Conservation (phyloP, 108 stramenopile species). For the Hondaea fermentalgiana region DNA sequence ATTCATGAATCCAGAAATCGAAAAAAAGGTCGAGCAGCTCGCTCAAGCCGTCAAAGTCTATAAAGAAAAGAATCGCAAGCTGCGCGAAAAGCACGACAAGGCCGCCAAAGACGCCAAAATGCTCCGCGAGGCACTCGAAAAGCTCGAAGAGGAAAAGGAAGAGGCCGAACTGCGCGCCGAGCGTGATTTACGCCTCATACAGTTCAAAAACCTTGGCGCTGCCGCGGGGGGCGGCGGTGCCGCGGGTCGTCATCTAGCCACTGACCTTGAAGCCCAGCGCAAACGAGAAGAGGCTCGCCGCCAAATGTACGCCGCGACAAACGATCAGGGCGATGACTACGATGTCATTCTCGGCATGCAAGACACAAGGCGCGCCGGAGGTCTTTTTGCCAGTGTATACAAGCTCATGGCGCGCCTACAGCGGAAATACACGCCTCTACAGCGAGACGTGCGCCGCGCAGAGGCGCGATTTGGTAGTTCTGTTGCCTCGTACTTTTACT, state of each 20-base stretch:
- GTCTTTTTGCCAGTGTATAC: neutral
- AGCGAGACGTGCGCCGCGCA: neutral
- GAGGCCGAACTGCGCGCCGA: neutral
- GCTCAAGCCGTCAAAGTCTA: neutral
- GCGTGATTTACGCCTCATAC: neutral
- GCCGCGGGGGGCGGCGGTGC: neutral
- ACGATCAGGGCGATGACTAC: neutral
- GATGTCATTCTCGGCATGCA: neutral
- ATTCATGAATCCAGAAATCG: neutral
- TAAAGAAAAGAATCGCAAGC: neutral
- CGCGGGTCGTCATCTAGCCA: neutral
- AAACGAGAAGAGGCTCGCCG: conserved; percentile 4
- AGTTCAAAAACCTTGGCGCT: neutral
- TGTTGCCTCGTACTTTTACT: conserved; percentile 6
- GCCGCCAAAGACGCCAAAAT: neutral
- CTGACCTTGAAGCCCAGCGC: neutral
- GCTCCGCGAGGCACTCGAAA: neutral
- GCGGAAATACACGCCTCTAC: neutral
- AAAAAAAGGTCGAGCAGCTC: neutral
- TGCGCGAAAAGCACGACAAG: neutral
- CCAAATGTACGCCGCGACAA: neutral
- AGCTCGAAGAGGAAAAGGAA: neutral
- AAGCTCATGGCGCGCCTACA: neutral
- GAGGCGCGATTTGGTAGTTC: conserved; percentile 1
- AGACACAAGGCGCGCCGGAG: neutral